phyloP scores from a whole-genome alignment of 2,329 filamentous ascomycete species.

The Fusarium pseudograminearum region DNA sequence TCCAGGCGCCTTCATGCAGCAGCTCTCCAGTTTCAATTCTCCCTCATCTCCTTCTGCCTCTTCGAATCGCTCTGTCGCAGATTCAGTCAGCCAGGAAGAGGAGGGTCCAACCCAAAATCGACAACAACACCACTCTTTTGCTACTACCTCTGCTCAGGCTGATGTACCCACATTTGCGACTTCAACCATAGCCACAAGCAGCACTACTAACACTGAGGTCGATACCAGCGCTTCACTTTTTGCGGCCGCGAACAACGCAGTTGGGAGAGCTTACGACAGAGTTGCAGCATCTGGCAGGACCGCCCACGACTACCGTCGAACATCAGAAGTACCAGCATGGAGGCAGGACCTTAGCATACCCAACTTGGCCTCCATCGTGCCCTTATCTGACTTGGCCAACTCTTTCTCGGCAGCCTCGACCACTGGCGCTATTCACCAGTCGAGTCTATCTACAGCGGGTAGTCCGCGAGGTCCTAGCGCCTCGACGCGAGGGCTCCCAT shows the following conservation, averaged over 20 bases:
- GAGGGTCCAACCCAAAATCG: conserved; percentile 18
- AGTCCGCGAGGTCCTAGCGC: conserved; percentile 34
- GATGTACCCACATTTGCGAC: conserved; percentile 24
- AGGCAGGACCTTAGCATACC: conserved; percentile 38
- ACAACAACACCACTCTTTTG: conserved; percentile 13
- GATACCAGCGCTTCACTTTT: conserved; percentile 26
- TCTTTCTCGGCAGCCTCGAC: conserved; percentile 22
- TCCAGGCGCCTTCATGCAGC: conserved; percentile 52
- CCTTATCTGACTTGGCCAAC: conserved; percentile 22
- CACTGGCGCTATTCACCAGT: conserved; percentile 39
- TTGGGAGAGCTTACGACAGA: conserved; percentile 28
- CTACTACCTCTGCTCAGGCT: conserved; percentile 22
- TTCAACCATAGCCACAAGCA: conserved; percentile 15
- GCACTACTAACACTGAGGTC: conserved; percentile 10
- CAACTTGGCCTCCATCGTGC: conserved; percentile 37
- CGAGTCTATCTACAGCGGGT: conserved; percentile 35
- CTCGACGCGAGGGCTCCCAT: conserved; percentile 31
- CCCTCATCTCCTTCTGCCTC: conserved; percentile 33
- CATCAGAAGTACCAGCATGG: conserved; percentile 40
- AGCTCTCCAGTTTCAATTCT: conserved; percentile 43
- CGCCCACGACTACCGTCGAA: conserved; percentile 30
- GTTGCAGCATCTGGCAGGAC: conserved; percentile 23
- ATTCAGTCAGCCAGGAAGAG: conserved; percentile 36
- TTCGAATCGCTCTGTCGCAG: conserved; percentile 21
- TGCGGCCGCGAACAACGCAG: conserved; percentile 24